A percentile compares a stretch with the other conserved stretches of the same genome.
phyloP scores from a whole-genome alignment of 2,329 filamentous ascomycete genomes.

The Alternaria viburni region DNA sequence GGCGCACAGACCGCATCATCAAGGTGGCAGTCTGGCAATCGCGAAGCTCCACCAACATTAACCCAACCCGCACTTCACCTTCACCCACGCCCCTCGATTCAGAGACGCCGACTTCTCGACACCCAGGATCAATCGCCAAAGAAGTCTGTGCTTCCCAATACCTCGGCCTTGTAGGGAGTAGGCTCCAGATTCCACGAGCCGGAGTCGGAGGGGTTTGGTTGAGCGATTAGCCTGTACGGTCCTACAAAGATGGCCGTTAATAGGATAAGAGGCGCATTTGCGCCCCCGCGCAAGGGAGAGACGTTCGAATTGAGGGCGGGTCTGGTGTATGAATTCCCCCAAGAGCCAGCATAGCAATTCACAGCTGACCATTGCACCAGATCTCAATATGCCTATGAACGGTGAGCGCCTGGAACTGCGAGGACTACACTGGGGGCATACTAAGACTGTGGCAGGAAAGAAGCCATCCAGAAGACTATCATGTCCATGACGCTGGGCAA shows the following conservation, averaged over 20 bases:
- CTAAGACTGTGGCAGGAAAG: constrained; percentile 68
- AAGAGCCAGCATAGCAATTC: constrained; percentile 14
- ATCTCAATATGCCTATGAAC: constrained; percentile 98
- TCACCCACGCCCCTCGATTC: constrained; percentile 10
- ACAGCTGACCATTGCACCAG: constrained; percentile 56
- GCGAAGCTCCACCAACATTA: constrained; percentile 28
- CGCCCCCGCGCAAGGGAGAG: constrained; percentile 92
- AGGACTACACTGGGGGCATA: constrained; percentile 17
- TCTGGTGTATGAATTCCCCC: constrained; percentile 64
- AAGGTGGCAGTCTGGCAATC: constrained; percentile 40
- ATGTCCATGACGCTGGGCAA: constrained; percentile 99
- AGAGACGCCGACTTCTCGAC: neutral
- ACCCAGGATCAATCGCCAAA: neutral
- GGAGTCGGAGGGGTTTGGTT: constrained; percentile 45
- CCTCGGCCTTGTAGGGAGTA: neutral
- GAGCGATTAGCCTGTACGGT: constrained; percentile 37
- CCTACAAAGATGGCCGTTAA: constrained; percentile 81
- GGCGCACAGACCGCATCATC: constrained; percentile 33
- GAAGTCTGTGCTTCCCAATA: constrained; percentile 3
- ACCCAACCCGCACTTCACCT: constrained; percentile 16
- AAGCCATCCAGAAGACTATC: constrained; percentile 99
- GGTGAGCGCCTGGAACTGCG: constrained; percentile 51
- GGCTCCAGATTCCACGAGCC: constrained; percentile 6
- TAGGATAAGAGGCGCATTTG: constrained; percentile 92
- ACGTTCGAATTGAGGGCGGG: constrained; percentile 97